Conservation (phyloP, 352 stramenopile species). For the Pythium rhizo-oryzae region DNA sequence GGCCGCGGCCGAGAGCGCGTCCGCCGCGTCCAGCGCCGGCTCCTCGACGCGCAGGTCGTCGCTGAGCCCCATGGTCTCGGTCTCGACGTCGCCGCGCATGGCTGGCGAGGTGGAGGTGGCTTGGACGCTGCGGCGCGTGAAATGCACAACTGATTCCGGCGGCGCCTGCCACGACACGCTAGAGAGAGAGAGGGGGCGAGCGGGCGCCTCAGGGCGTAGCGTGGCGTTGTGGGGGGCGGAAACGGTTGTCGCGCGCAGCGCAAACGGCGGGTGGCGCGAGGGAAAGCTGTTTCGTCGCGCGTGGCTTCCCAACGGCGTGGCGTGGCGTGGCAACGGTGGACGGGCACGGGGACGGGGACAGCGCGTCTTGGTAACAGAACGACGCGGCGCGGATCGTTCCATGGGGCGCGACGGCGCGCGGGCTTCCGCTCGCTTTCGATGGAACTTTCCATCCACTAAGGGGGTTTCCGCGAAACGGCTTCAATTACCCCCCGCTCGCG, state of each 20-base stretch:
- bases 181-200: too few relatives aligned
- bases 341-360: too few relatives aligned
- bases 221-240: not conserved
- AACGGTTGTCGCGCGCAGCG: not conserved
- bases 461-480: constrained; percentile 9
- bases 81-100: constrained; percentile 22
- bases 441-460: constrained; percentile 24
- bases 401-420: not conserved
- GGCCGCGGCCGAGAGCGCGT: constrained; percentile 7
- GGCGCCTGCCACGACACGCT: too few relatives aligned
- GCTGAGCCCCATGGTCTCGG: constrained; percentile 23
- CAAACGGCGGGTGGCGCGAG: not conserved
- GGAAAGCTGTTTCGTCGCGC: constrained; percentile 3
- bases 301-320: not conserved
- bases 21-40: not conserved
- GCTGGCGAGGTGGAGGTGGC: not conserved
- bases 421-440: constrained; percentile 2
- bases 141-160: not conserved
- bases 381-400: constrained; percentile 15
- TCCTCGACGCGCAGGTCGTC: constrained; percentile 25
- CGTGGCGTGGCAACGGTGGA: too few relatives aligned
- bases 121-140: not conserved
- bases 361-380: too few relatives aligned
- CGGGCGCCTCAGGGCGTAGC: too few relatives aligned
- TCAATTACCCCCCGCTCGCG: not conserved